Base-by-base conservation (phyloP, 192 early-diverging fungal species). In the Coemansia javaensis region DNA sequence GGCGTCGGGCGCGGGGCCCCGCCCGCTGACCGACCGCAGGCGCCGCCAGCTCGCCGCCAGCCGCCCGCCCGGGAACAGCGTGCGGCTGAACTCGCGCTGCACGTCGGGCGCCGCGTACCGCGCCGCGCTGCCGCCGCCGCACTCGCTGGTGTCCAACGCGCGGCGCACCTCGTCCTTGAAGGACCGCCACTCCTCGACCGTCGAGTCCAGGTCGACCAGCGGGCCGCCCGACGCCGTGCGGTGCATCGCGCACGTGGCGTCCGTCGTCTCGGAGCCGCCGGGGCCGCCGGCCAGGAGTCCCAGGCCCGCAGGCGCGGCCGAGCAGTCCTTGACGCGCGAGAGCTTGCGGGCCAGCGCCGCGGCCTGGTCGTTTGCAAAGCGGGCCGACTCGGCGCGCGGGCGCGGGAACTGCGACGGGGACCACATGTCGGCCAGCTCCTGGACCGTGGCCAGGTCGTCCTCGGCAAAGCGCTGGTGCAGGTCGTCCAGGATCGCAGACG, bases 391-490 rank as follows among this genome's bases (percentile, higher is more conserved):
- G 5, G 17, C 27, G 2, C 37, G 33, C 2, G 50, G 33, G 25
- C 51, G 41, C 1, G 67, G 67, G 30, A 63, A 50, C 40, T 71
- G 60, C 28, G 56, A 55, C 5, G 67, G 67, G 32, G 59, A 52
- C 67, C 67, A 71, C 60, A 71, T 63, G 18, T 71, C 67, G 5
- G 59, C 50, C 22, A 71, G 14, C 22, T 51, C 67, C 47, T 71
- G 60, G 30, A 71, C 52, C 3, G 56, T 40, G 1, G 50, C 47
- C 17, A 71, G 57, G 21, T 71, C 60, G 13, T 18, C 37, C 1
- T 51, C 28, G 21, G 31, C 44, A 18, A 71, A 71, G 20, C 67
- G 60, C 52, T 59, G 51, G 32, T 63, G 56, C 27, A 71, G 42
- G 37, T 71, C 67, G 7, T 63, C 48, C 27, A 71, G 31, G 10